phyloP scores from a whole-genome alignment of 495 filamentous ascomycete species.

The Aspergillus funiculosus region DNA sequence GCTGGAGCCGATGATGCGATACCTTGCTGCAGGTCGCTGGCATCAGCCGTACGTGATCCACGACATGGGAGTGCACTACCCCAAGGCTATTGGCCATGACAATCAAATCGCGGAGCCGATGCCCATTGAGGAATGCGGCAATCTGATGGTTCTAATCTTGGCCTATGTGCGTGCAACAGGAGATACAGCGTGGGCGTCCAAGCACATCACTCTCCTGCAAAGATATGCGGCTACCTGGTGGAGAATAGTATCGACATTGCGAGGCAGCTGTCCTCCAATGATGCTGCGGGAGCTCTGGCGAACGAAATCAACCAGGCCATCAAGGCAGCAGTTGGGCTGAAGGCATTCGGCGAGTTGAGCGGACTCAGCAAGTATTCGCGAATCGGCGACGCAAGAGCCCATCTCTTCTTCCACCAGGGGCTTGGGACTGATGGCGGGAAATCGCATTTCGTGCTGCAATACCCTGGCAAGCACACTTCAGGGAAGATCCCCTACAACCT shows the following conservation, averaged over 20 bases:
- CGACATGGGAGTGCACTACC: conserved; percentile 43
- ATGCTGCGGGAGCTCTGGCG: conserved; percentile 43
- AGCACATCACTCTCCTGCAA: conserved; percentile 33
- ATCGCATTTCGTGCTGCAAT: conserved; percentile 43
- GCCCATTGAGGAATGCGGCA: conserved; percentile 46
- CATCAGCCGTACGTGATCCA: conserved; percentile 40
- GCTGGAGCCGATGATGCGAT: conserved; percentile 46
- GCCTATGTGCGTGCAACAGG: conserved; percentile 41
- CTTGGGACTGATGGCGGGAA: conserved; percentile 31
- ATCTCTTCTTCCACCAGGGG: conserved; percentile 35
- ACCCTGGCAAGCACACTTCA: conserved; percentile 29
- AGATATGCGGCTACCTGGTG: conserved; percentile 48
- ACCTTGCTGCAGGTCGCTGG: conserved; percentile 44
- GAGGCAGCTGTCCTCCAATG: conserved; percentile 51
- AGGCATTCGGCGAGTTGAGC: conserved; percentile 42
- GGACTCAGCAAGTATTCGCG: conserved; percentile 34
- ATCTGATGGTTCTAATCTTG: conserved; percentile 40
- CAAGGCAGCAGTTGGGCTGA: conserved; percentile 51
- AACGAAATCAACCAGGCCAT: conserved; percentile 56
- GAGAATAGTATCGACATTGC: conserved; percentile 43
- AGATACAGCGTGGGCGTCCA: conserved; percentile 30
- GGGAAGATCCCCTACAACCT: conserved; percentile 45
- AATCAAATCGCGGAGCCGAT: conserved; percentile 40
- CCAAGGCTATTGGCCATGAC: conserved; percentile 46
- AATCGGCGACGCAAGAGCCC: conserved; percentile 35